A percentile compares a stretch with the other conserved stretches of the same genome.
Evolutionary conservation across 1,284 basidiomycete genomes (phyloP).

Genomic region (Austropuccinia psidii): DNA sequence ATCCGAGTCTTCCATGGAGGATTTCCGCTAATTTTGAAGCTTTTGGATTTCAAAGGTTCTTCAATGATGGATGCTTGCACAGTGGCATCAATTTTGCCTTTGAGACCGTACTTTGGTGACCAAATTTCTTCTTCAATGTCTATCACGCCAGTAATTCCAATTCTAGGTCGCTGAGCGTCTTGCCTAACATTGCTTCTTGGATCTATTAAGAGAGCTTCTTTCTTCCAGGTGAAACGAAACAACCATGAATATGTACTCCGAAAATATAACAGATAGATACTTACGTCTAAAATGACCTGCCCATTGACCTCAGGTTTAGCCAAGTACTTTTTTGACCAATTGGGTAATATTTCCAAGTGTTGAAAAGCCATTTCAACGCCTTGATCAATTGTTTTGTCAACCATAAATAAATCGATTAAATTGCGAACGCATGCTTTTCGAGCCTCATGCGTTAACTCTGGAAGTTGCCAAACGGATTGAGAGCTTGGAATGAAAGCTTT

Average conservation of each 20-base stretch:
- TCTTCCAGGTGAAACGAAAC: not conserved
- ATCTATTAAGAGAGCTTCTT: conserved; percentile 60
- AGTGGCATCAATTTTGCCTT: conserved; percentile 90
- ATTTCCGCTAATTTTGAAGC: not conserved
- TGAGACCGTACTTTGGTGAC: conserved; percentile 88
- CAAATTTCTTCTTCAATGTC: conserved; percentile 97
- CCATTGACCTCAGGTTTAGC: not conserved
- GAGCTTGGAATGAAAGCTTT: too few species aligned
- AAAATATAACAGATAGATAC: not conserved
- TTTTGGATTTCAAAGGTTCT: conserved; percentile 42
- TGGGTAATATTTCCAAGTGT: conserved; percentile 5
- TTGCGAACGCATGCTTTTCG: conserved; percentile 21
- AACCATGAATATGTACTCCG: conserved; percentile 2
- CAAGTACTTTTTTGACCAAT: conserved; percentile 29
- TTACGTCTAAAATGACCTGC: conserved; percentile 6
- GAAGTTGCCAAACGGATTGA: not conserved
- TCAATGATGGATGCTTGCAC: conserved; percentile 61
- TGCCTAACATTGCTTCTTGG: conserved; percentile 52
- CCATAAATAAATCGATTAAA: conserved; percentile 28
- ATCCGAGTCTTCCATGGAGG: not conserved
- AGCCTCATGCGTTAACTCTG: conserved; percentile 9
- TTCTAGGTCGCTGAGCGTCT: conserved; percentile 52
- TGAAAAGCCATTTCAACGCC: conserved; percentile 20
- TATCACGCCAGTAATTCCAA: conserved; percentile 60
- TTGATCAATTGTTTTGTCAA: conserved; percentile 27